These are phyloP conservation scores for Tuber indicum DNA, from an alignment of 495 filamentous ascomycete genomes.

Conservation along the genomic window DNA sequence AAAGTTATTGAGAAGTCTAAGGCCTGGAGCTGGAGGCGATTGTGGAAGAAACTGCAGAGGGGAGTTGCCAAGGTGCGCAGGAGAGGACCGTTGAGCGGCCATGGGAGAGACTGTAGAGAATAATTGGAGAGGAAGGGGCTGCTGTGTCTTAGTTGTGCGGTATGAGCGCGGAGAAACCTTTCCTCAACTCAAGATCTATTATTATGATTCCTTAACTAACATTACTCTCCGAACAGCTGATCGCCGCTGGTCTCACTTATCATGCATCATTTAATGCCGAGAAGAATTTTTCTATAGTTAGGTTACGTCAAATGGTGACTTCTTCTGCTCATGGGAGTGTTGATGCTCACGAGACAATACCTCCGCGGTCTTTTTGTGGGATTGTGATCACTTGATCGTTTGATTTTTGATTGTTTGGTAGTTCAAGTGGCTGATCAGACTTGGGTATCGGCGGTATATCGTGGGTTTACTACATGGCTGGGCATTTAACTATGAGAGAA, in stretches of 20 bases:
- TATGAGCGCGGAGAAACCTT: background rate
- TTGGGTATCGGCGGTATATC: background rate
- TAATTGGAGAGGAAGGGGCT: background rate
- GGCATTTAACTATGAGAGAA: background rate
- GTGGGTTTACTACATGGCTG: background rate
- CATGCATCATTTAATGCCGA: background rate
- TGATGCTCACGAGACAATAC: accelerated
- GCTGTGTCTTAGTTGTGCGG: background rate
- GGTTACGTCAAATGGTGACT: background rate
- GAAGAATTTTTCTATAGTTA: background rate
- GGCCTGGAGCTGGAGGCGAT: too few relatives aligned
- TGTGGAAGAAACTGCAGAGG: too few relatives aligned
- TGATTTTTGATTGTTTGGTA: background rate
- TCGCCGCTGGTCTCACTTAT: background rate
- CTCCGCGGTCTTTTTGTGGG: too few relatives aligned
- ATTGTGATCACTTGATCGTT: background rate
- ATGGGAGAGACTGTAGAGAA: background rate
- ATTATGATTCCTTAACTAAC: background rate
- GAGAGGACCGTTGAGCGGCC: too few relatives aligned
- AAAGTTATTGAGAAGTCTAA: background rate
- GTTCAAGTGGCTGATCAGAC: background rate
- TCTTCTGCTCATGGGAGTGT: background rate
- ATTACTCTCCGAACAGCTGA: too few relatives aligned
- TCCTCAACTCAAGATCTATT: background rate
- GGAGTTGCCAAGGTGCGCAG: too few relatives aligned